A percentile compares a stretch with the other conserved stretches of the same genome.
These are phyloP conservation scores for Moelleriella libera DNA, from an alignment of 2,329 filamentous ascomycete species.

Conservation along the genomic window DNA sequence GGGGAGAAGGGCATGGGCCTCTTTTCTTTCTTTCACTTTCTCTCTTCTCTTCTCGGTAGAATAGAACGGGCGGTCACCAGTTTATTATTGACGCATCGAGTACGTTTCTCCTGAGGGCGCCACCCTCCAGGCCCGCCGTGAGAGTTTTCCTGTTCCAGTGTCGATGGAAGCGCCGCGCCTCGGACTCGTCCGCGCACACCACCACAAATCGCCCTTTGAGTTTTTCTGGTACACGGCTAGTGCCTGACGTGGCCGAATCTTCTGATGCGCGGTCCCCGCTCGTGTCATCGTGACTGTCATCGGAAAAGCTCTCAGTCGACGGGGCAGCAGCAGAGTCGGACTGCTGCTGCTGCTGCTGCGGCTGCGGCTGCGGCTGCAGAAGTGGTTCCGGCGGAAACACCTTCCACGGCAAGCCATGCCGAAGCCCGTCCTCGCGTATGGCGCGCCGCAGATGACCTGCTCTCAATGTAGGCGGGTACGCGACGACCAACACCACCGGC, in stretches of 20 bases:
- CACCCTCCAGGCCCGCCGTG: conserved; percentile 4
- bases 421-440: conserved; percentile 26
- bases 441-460: conserved; percentile 18
- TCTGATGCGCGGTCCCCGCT: not conserved
- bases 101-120: conserved; percentile 7
- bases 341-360: too few species aligned
- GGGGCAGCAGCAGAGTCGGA: too few species aligned
- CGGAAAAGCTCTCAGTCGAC: too few species aligned
- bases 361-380: not conserved
- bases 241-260: not conserved
- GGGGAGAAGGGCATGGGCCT: too few species aligned
- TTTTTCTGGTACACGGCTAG: conserved; percentile 7
- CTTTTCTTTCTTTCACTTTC: too few species aligned
- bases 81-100: conserved; percentile 18
- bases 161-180: conserved; percentile 25
- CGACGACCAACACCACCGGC: conserved; percentile 14
- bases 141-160: conserved; percentile 23
- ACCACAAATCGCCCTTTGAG: conserved; percentile 17
- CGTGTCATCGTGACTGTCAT: not conserved
- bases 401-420: conserved; percentile 15
- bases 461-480: conserved; percentile 15
- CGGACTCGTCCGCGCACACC: conserved; percentile 14
- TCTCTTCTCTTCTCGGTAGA: not conserved
- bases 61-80: conserved; percentile 12
- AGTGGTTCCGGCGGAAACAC: conserved; percentile 4